These are phyloP conservation scores for Fusarium concolor DNA, from an alignment of 2,329 filamentous ascomycete genomes.

Conservation along the genomic window DNA sequence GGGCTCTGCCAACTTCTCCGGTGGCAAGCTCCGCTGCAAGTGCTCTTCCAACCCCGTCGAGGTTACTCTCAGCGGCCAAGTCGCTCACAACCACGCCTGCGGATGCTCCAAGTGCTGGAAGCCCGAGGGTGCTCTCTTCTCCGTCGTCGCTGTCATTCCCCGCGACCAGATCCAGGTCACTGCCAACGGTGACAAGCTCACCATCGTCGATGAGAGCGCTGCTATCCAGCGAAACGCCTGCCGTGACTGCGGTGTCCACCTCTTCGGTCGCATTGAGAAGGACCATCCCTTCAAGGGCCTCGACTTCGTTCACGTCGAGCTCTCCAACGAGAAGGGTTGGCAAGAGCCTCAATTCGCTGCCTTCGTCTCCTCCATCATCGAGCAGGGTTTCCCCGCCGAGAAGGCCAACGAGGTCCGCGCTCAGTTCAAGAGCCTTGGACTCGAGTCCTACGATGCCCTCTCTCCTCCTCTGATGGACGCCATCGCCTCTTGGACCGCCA, in stretches of 20 bases:
- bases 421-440: conserved; percentile 64
- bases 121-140: conserved; percentile 71
- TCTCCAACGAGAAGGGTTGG: conserved; percentile 72
- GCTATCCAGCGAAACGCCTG: conserved; percentile 72
- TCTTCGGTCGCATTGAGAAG: conserved; percentile 73
- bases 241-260: conserved; percentile 68
- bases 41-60: conserved; percentile 68
- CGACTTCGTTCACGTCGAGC: conserved; percentile 75
- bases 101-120: conserved; percentile 81
- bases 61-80: conserved; percentile 67
- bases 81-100: conserved; percentile 77
- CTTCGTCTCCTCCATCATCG: conserved; percentile 75
- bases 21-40: conserved; percentile 72
- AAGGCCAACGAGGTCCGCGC: conserved; percentile 66
- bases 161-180: conserved; percentile 65
- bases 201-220: conserved; percentile 65
- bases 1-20: conserved; percentile 64
- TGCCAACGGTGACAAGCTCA: conserved; percentile 68
- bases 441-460: conserved; percentile 72
- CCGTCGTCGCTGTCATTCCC: conserved; percentile 71
- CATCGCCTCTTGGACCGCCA: conserved; percentile 67
- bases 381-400: conserved; percentile 71
- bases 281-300: conserved; percentile 75
- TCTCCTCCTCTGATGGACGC: conserved; percentile 73
- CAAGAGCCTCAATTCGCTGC: conserved; percentile 78